phyloP scores from a whole-genome alignment of 1,284 basidiomycete species.

The Schizophyllum amplum region DNA sequence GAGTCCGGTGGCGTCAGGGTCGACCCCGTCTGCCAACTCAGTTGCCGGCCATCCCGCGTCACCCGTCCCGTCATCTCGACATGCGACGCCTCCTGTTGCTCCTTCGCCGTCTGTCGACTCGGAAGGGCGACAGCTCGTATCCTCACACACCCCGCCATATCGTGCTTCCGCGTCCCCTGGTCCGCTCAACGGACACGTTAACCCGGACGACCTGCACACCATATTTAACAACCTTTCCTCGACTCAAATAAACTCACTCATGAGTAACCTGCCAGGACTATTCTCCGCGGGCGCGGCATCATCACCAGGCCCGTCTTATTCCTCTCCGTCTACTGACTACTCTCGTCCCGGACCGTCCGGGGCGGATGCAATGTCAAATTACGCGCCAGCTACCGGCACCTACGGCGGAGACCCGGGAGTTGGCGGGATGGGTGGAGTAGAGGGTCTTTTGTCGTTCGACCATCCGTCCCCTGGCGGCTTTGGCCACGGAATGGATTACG shows the following conservation, averaged over 20 bases:
- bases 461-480: not conserved
- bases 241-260: not conserved
- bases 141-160: not conserved
- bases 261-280: not conserved
- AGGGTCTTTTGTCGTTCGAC: not conserved
- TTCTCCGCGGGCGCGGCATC: not conserved
- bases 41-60: not conserved
- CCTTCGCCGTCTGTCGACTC: not conserved
- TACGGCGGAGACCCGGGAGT: not conserved
- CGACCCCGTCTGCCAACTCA: not conserved
- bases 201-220: not conserved
- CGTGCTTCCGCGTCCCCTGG: not conserved
- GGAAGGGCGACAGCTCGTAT: not conserved
- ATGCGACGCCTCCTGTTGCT: not conserved
- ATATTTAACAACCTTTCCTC: not conserved
- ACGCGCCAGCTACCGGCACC: not conserved
- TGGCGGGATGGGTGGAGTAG: not conserved
- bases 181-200: not conserved
- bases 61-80: not conserved
- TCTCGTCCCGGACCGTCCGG: no score
- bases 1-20: not conserved
- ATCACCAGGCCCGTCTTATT: no score
- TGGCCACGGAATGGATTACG: conserved; percentile 2
- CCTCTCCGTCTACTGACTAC: no score
- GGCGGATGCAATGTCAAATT: not conserved